phyloP scores from a whole-genome alignment of 805 yeast species.

The Yamadazyma phyllophila region DNA sequence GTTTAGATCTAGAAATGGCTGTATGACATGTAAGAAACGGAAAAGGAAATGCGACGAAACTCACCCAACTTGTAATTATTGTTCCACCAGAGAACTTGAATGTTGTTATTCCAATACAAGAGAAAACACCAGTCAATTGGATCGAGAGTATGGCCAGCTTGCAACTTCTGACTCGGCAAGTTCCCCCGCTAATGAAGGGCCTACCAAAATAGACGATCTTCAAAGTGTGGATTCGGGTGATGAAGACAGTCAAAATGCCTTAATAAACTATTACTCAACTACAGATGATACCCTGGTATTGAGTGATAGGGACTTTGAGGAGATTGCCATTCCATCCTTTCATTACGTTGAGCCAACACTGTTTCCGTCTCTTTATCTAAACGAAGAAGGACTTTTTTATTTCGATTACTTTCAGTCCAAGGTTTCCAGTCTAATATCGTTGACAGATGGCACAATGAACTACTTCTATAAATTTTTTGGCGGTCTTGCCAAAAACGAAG shows the following conservation, averaged over 20 bases:
- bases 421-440: constrained; percentile 18
- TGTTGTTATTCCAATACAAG: constrained; percentile 13
- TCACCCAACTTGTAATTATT: constrained; percentile 20
- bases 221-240: no score
- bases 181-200: no score
- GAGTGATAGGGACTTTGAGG: no score
- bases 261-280: no score
- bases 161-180: no score
- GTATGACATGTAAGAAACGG: constrained; percentile 18
- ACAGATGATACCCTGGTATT: no score
- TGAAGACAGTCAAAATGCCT: no score
- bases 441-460: constrained; percentile 20
- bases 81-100: constrained; percentile 14
- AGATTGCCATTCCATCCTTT: no score
- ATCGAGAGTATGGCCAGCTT: no score
- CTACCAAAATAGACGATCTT: no score
- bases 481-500: constrained; percentile 19
- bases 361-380: constrained; percentile 11
- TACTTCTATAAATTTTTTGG: constrained; percentile 24
- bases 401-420: constrained; percentile 18
- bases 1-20: constrained; percentile 15
- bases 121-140: no score
- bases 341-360: background rate
- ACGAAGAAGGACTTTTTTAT: constrained; percentile 16
- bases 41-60: constrained; percentile 23